Conservation (phyloP, 2,329 filamentous ascomycete genomes). For the Penicillium polonicum region DNA sequence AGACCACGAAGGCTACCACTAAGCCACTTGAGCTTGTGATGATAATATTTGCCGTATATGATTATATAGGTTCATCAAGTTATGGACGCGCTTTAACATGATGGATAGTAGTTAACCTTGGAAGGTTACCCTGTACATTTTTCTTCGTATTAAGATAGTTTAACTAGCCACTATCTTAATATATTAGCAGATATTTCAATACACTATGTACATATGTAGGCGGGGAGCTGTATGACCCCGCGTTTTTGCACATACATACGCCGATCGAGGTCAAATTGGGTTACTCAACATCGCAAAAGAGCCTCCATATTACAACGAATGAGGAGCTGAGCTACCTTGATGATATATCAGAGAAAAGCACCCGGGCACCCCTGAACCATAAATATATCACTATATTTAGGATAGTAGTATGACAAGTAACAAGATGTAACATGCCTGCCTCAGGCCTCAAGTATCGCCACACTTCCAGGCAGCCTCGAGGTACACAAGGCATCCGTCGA, state of each 20-base stretch:
- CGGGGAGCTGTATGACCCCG: not conserved
- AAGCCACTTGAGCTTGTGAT: too few relatives aligned
- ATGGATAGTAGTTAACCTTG: not conserved
- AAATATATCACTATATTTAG: not conserved
- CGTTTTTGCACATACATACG: not conserved
- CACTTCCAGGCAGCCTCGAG: slow-evolving; percentile 1
- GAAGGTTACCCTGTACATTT: not conserved
- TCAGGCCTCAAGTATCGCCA: not conserved
- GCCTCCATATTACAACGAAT: not conserved
- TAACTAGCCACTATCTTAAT: too few relatives aligned
- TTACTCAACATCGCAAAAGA: not conserved
- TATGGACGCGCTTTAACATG: too few relatives aligned
- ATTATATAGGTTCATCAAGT: accelerated
- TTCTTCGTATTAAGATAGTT: not conserved
- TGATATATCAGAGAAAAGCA: not conserved
- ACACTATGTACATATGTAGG: not conserved
- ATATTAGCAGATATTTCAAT: too few relatives aligned
- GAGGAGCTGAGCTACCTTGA: not conserved
- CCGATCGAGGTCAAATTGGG: slow-evolving; percentile 2
- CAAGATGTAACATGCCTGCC: not conserved
- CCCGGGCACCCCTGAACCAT: not conserved
- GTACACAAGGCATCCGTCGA: not conserved
- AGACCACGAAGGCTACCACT: slow-evolving; percentile 18
- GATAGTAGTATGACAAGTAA: not conserved
- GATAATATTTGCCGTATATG: too few relatives aligned